Evolutionary conservation across 2,329 filamentous ascomycete species (phyloP).

Genomic region (Akanthomyces muscarius): DNA sequence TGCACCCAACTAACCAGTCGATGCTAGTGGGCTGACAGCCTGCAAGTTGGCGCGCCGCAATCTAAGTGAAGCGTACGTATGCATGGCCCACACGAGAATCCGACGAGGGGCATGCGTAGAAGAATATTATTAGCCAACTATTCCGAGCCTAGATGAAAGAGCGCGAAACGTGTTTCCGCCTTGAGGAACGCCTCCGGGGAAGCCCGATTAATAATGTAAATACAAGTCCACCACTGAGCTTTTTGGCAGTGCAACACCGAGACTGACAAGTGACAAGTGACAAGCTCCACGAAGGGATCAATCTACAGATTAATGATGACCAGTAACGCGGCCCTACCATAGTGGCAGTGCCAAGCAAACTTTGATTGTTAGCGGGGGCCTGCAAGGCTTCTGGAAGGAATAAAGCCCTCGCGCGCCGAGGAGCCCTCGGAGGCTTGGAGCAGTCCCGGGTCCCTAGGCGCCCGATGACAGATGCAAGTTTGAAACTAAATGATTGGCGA

Average conservation of each 20-base stretch:
- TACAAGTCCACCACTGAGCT: background rate
- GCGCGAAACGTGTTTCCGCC: background rate
- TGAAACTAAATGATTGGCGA: background rate
- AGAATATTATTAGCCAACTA: background rate
- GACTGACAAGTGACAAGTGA: background rate
- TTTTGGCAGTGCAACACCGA: background rate
- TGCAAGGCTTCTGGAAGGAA: background rate
- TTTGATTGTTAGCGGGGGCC: conserved; percentile 2
- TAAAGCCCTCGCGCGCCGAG: background rate
- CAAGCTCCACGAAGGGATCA: background rate
- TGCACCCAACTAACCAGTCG: background rate
- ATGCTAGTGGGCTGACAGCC: background rate
- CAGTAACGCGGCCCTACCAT: background rate
- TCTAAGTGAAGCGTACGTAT: conserved; percentile 10
- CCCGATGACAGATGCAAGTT: background rate
- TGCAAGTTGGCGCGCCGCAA: conserved; percentile 3
- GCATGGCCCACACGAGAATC: background rate
- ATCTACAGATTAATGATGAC: background rate
- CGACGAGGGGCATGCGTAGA: background rate
- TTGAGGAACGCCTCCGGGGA: background rate
- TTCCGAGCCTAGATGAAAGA: background rate
- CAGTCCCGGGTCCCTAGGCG: conserved; percentile 5
- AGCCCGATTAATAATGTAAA: background rate
- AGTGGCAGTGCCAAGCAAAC: background rate
- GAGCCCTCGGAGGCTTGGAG: background rate